Base-by-base conservation (phyloP, 441 rosid genomes). In the Erysimum pusillum region DNA sequence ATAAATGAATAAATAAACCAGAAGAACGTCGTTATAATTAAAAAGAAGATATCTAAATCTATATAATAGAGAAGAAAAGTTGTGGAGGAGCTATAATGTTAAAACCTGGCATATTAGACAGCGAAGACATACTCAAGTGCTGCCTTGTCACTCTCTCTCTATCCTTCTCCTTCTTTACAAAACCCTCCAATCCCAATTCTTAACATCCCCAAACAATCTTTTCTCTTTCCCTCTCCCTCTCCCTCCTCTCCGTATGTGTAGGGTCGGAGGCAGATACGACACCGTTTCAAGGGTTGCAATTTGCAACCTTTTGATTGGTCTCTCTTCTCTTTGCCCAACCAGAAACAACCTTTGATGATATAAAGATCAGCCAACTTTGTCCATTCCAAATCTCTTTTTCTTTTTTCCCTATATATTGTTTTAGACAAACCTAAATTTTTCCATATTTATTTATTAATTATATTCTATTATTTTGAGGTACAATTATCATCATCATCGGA, bases 101-200 rank as follows among this genome's bases (percentile, higher is more conserved):
- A 60, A 66, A 77, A 77, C 77, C 81, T 77, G 81, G 81, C 81
- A 66, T 71, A 49, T 66, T 59, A 77, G 81, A 77, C 81, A 77
- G 81, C 81, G 77, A 67, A 72, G 73, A 77, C 63, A 72, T 58
- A 77, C 73, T 77, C 77, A 63, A 77, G 81, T 77, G 81, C 68
- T 77, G 69, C 72, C 25, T 71, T 66, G 69, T 77, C 81, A 58
- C 45, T 0, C 58, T 41, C 48, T 68, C 69, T 71, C 58, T 59
- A 32, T 67, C 68, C 34, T 11, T 59, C 67, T 51, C 10, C 39
- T 77, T 72, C 73, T 72, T 77, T 22, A 66, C 77, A 72, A 65
- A 71, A 77, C 77, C 76, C 80, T 63, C 76, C 60, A 63, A 63
- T 45, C 65, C 32, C 71, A 14, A 4, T 63, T 57, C 69, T 22